A percentile compares a stretch with the other conserved stretches of the same genome.
These are phyloP conservation scores for Bruguiera parviflora DNA, from an alignment of 345 rosid genomes.

Conservation along the genomic window DNA sequence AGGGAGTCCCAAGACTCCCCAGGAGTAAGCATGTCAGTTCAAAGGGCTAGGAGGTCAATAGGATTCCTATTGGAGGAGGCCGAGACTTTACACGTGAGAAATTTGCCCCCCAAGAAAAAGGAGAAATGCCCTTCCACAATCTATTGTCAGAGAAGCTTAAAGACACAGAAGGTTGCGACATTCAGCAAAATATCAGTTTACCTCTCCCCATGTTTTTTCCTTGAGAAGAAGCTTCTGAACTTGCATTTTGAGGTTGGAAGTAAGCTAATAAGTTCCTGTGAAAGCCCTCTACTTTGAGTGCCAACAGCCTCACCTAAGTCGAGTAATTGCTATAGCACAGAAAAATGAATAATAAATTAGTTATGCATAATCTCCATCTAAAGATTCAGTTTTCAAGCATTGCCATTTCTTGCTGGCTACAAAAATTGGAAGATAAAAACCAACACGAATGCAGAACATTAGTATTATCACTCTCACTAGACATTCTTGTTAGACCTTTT, in stretches of 20 bases:
- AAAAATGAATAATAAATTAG: not conserved
- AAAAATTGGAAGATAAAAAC: not conserved
- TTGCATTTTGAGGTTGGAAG: conserved; percentile 68
- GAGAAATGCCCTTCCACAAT: no score
- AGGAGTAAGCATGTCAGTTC: no score
- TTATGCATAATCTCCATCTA: not conserved
- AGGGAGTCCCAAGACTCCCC: no score
- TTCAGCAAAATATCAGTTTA: conserved; percentile 15
- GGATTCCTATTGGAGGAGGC: no score
- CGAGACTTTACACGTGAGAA: no score
- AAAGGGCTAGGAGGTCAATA: no score
- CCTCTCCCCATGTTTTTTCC: conserved; percentile 57
- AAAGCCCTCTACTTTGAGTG: conserved; percentile 59
- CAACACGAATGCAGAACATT: not conserved
- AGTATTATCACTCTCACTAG: not conserved
- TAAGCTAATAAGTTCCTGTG: conserved; percentile 49
- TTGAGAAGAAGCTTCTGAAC: conserved; percentile 48
- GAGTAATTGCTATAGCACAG: conserved; percentile 52
- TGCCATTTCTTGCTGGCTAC: not conserved
- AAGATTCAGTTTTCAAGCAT: not conserved
- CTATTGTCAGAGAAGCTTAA: not conserved
- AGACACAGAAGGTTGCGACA: not conserved
- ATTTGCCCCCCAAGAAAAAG: no score
- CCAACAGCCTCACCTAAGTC: conserved; percentile 74
- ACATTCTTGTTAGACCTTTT: not conserved